phyloP scores from a whole-genome alignment of 192 early-diverging fungal species.

The Coemansia sp. region DNA sequence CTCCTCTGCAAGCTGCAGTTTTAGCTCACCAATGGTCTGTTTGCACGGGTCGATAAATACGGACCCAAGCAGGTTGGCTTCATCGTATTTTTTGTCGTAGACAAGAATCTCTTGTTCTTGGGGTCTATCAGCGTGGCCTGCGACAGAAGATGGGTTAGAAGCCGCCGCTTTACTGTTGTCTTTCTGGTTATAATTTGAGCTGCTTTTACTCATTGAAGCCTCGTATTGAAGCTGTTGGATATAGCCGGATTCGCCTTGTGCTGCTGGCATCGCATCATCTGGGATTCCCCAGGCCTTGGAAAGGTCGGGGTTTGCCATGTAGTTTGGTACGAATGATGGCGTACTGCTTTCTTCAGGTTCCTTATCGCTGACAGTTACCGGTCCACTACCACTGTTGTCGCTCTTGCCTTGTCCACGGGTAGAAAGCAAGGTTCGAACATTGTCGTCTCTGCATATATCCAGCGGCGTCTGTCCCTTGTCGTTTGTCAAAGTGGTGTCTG shows the following conservation, averaged over 20 bases:
- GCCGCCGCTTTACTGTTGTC: neutral
- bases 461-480: slow-evolving; percentile 63
- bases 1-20: slow-evolving; percentile 43
- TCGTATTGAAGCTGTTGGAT: slow-evolving; percentile 35
- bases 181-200: neutral
- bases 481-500: slow-evolving; percentile 58
- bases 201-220: slow-evolving; percentile 28
- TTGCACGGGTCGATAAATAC: slow-evolving; percentile 44
- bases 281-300: slow-evolving; percentile 68
- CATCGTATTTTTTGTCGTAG: slow-evolving; percentile 45
- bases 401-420: neutral
- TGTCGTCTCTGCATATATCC: slow-evolving; percentile 61
- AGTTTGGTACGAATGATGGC: slow-evolving; percentile 58
- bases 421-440: slow-evolving; percentile 49
- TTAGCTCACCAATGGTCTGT: slow-evolving; percentile 27
- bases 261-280: slow-evolving; percentile 40
- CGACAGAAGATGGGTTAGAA: neutral
- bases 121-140: neutral
- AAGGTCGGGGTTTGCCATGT: slow-evolving; percentile 67
- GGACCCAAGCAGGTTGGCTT: slow-evolving; percentile 61
- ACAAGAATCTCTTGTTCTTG: slow-evolving; percentile 61
- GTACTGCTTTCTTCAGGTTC: neutral
- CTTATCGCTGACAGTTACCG: slow-evolving; percentile 1
- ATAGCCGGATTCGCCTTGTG: slow-evolving; percentile 35
- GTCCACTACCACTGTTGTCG: neutral